Evolutionary conservation across 225 moss, liverwort and hornwort species (phyloP), one percentile per base, ranked within the genome.

Genomic region (Straminergon stramineum): DNA sequence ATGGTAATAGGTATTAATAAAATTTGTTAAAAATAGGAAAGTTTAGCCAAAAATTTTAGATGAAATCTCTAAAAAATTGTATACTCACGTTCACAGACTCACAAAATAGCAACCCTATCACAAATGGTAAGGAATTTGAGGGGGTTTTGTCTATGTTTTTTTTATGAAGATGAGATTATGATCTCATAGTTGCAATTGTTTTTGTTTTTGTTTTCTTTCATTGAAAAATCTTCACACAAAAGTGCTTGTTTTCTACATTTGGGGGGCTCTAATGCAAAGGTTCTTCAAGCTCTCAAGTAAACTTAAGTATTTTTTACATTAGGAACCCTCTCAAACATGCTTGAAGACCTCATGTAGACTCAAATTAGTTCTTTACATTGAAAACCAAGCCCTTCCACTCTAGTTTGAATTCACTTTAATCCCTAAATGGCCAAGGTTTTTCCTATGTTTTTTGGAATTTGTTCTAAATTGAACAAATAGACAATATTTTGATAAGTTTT

Each of bases 181-280:
- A n/a, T 69, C 13, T 69, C 22, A n/a, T 3, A 21, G 2, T 23
- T 23, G 23, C 23, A 70, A 39, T 70, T 23, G 23, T 39, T 7
- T 13, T 70, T 39, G 22, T n/a, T n/a, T 69, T 11, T 22, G 22
- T 37, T 69, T 39, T 39, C 21, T 39, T 65, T 39, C 39, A 39
- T 14, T 23, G 2, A 70, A 70, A 70, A 70, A 4, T 4, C 4
- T 39, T 70, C 7, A 39, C 2, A 13, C 7, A 70, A 13, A 39
- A 13, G 7, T 24, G 13, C 7, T 2, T 1, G 7, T 39, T 24
- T 70, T 8, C 0, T 22, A 0, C 2, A 0, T 6, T 7, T 69
- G 22, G 5, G 0, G 7, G 18, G 4, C 4, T n/a, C 4, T 5
- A 69, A 22, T 69, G n/a, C 22, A n/a, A 69, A 37, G 3, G 21